Percentiles rank a stretch among this genome's conserved stretches.
phyloP scores from a whole-genome alignment of 2,329 filamentous ascomycete species.

The Alternaria rosae region DNA sequence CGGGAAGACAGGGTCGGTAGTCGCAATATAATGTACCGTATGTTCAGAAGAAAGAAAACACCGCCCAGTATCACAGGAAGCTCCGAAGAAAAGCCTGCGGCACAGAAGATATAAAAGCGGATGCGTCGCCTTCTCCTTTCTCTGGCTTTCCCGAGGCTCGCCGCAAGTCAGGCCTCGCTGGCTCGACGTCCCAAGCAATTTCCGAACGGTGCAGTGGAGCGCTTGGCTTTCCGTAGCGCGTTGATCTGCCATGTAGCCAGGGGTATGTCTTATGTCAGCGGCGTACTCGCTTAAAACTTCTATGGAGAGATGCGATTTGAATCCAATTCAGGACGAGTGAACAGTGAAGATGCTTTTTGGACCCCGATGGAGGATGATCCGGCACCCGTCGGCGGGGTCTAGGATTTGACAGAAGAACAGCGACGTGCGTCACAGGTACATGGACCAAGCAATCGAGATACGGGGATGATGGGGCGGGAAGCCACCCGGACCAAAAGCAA shows the following conservation, averaged over 20 bases:
- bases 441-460: neutral
- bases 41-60: neutral
- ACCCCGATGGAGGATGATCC: neutral
- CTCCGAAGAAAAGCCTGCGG: neutral
- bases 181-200: slow-evolving; percentile 3
- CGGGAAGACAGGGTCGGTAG: neutral
- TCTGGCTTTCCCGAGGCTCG: slow-evolving; percentile 5
- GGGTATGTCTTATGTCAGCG: slow-evolving; percentile 9
- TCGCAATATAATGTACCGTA: neutral
- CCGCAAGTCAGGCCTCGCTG: neutral
- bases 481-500: neutral
- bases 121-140: slow-evolving; percentile 12
- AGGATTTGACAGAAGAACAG: neutral
- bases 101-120: neutral
- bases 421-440: neutral
- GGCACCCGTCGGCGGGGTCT: too few species aligned
- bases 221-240: slow-evolving; percentile 1
- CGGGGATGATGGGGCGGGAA: neutral
- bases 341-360: neutral
- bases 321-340: too few species aligned
- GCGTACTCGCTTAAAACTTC: neutral
- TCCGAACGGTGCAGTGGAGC: slow-evolving; percentile 3
- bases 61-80: neutral
- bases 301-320: neutral
- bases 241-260: slow-evolving; percentile 2